Base-by-base conservation (phyloP, 1,284 basidiomycete genomes). In the Ganoderma lucidum region DNA sequence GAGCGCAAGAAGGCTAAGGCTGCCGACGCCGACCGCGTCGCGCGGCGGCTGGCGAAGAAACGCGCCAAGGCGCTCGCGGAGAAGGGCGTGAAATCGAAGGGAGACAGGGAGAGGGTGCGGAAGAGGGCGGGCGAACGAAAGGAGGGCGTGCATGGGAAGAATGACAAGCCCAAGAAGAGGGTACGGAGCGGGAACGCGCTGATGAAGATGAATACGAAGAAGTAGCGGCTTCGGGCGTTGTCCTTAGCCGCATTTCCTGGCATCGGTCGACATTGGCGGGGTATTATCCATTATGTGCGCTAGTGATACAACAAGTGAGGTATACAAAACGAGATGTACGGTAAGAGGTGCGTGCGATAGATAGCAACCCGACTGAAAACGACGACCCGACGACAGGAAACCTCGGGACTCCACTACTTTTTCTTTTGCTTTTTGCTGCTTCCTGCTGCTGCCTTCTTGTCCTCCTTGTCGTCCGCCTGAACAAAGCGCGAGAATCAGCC, bases 31-130 rank as follows among this genome's bases (percentile, higher is more conserved):
- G 93, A 94, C 65, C 90, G 96, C 55, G 84, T 95, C 59, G 93
- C 92, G 55, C 83, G 96, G 64, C 86, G 96, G 64, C 78, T 96
- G 76, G 94, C 94, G 60, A 98, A 98, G 89, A 97, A 97, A 82
- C 92, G 92, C 80, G 86, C 89, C 39, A 85, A 93, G 81, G 84
- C 88, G 39, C 81, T 92, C 76, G 84, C 81, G 58, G 83, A 83
- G 69, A 81, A 82, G 71, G 82, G 82, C 6, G 78, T 84, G 30
- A 82, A 85, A 69, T 63, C 80, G 56, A 74, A 76, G 56, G 79
- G 74, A 51, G 83, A 83, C 41, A 80, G 83, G 66, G 82, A 82
- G 65, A 80, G 84, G 66, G 78, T 83, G 60, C 75, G 90, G 69
- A 93, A 90, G 83, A 81, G 83, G 71, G 78, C 81, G 68, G 73